A percentile compares a stretch with the other conserved stretches of the same genome.
Conservation (phyloP, 306 rosid species). For the Dryas alaskensis region DNA sequence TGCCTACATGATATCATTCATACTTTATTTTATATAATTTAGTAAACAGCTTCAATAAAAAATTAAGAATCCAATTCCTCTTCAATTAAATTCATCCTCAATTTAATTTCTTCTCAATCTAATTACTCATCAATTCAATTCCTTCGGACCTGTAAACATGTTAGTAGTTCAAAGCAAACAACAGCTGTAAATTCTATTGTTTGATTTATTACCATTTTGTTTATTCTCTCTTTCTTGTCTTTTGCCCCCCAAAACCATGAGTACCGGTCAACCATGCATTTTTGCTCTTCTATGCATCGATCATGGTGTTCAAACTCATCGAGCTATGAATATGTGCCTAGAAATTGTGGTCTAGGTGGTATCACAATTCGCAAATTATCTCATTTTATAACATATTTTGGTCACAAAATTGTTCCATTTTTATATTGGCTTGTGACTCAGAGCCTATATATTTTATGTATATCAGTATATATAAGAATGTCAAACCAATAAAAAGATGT, state of each 20-base stretch:
- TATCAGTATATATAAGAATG: not conserved
- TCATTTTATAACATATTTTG: not conserved
- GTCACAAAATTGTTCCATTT: not conserved
- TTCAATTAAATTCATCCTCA: too few relatives aligned
- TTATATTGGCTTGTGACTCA: constrained; percentile 1
- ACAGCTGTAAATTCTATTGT: not conserved
- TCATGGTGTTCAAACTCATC: constrained; percentile 11
- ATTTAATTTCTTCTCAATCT: too few relatives aligned
- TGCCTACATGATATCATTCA: too few relatives aligned
- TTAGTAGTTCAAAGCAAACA: not conserved
- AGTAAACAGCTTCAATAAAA: too few relatives aligned
- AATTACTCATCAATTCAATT: too few relatives aligned
- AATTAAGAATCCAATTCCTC: too few relatives aligned
- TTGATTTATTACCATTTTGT: not conserved
- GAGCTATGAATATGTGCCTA: not conserved
- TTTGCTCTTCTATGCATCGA: not conserved
- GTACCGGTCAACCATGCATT: constrained; percentile 17
- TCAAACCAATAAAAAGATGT: constrained; percentile 14
- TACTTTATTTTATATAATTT: too few relatives aligned
- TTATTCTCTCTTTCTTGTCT: not conserved
- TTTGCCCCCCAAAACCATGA: not conserved
- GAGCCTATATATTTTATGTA: not conserved
- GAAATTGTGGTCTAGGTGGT: constrained; percentile 9
- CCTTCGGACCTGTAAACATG: too few relatives aligned
- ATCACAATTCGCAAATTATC: not conserved